Base-by-base conservation (phyloP, 352 stramenopile genomes). In the Phytopythium delawarense region DNA sequence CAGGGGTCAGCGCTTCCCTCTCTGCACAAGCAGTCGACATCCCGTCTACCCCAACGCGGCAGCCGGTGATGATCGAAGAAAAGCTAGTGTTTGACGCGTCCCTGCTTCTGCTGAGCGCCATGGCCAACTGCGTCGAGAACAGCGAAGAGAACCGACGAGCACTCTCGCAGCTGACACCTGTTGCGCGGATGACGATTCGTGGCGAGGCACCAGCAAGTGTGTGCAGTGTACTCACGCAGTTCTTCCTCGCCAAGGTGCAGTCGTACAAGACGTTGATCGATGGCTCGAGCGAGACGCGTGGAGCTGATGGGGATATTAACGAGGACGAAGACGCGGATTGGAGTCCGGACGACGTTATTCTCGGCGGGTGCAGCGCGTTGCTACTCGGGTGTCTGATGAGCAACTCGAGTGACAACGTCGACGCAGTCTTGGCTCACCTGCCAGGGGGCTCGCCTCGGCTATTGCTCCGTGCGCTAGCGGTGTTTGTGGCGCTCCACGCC, bases 321-420 rank as follows among this genome's bases (percentile, higher is more conserved):
- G 15, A 12, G 11, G 23, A 35, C 11, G 53, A 16, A 4, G 32
- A 49, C 21, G 53, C 75, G 18, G 60, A 76, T 15, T 91, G 78
- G 81, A 70, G 78, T 16, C 81, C 85, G 7, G 83, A 94, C 60
- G 83, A 92, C 49, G 75, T 92, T 21, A 78, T 94, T 57, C 74
- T 94, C 12, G 75, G 81, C 51, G 85, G 85, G 0, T 91, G 79
- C 32, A 71, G 62, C 2, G 89, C 83, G 4, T 62, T 94, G 20
- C 45, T 94, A 40, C 70, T 94, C 1, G 85, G 85, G 20, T 92
- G 80, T 58, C 51, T 94, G 60, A 90, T 92, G 77, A 79, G 79
- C 34, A 60, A 70, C 12, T 88, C 79, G 3, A 49, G 59, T 0
- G 53, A 34, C 12, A 86, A 87, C 53, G 69, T 67, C 34, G 42